Evolutionary conservation across 2,329 filamentous ascomycete genomes (phyloP).

Genomic region (Calycina marina): DNA sequence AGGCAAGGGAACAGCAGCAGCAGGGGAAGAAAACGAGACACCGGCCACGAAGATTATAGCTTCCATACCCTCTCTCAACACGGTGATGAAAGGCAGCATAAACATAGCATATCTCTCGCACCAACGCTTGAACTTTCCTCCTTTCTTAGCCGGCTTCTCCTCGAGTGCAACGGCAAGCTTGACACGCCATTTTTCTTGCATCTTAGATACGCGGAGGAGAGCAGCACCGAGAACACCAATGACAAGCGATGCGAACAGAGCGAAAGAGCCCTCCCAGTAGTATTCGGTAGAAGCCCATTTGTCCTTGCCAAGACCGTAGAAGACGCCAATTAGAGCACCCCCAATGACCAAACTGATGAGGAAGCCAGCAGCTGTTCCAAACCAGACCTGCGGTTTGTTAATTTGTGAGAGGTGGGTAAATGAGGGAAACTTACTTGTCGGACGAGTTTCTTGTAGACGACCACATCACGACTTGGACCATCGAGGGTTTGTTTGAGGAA

Average conservation of each 20-base stretch:
- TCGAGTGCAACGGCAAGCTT: conserved; percentile 64
- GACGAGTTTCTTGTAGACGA: conserved; percentile 51
- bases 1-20: conserved; percentile 62
- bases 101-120: conserved; percentile 77
- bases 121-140: conserved; percentile 42
- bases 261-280: conserved; percentile 71
- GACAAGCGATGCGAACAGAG: conserved; percentile 59
- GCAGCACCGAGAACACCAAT: conserved; percentile 72
- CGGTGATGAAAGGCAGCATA: conserved; percentile 70
- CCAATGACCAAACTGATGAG: conserved; percentile 43
- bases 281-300: conserved; percentile 54
- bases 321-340: conserved; percentile 45
- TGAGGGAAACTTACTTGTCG: conserved; percentile 30
- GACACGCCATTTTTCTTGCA: conserved; percentile 76
- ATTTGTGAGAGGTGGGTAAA: not conserved
- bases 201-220: conserved; percentile 65
- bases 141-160: conserved; percentile 27
- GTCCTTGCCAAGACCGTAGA: conserved; percentile 51
- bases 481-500: conserved; percentile 71
- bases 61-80: conserved; percentile 76
- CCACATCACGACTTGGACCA: conserved; percentile 44
- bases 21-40: conserved; percentile 63
- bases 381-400: conserved; percentile 35
- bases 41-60: conserved; percentile 77
- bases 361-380: conserved; percentile 35